Evolutionary conservation across 495 filamentous ascomycete species (phyloP).

Genomic region (Haplographium delicatum): DNA sequence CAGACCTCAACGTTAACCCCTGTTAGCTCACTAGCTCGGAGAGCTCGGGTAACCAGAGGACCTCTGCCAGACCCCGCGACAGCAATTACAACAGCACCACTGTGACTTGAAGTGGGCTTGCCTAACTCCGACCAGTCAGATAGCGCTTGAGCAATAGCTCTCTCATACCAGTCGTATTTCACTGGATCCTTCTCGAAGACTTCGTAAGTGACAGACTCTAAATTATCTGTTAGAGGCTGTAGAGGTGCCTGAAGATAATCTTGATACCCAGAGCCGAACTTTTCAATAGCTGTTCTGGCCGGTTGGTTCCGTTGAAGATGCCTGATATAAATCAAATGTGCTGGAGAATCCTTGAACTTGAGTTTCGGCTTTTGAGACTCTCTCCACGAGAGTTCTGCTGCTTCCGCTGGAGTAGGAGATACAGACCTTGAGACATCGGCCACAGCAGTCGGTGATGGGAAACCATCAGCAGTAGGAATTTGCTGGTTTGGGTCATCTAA

Average conservation of each 20-base stretch:
- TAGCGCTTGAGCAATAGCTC: slow-evolving; percentile 75
- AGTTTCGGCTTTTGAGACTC: slow-evolving; percentile 25
- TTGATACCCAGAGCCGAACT: slow-evolving; percentile 74
- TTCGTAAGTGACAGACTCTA: slow-evolving; percentile 96
- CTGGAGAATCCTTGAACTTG: slow-evolving; percentile 29
- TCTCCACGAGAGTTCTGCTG: slow-evolving; percentile 35
- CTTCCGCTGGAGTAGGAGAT: slow-evolving; percentile 63
- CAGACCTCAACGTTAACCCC: slow-evolving; percentile 76
- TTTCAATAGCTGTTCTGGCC: slow-evolving; percentile 50
- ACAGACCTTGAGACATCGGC: slow-evolving; percentile 36
- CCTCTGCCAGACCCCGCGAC: slow-evolving; percentile 92
- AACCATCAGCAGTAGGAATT: slow-evolving; percentile 30
- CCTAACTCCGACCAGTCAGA: slow-evolving; percentile 67
- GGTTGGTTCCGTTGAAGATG: slow-evolving; percentile 82
- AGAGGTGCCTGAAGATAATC: slow-evolving; percentile 93
- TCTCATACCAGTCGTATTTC: slow-evolving; percentile 95
- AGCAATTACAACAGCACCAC: slow-evolving; percentile 74
- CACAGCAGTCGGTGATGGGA: slow-evolving; percentile 29
- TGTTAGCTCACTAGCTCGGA: slow-evolving; percentile 70
- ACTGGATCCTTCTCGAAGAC: slow-evolving; percentile 98
- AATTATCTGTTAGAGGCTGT: slow-evolving; percentile 91
- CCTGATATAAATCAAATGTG: slow-evolving; percentile 75
- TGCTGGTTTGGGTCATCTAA: slow-evolving; percentile 35
- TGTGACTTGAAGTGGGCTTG: slow-evolving; percentile 64
- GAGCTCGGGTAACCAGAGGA: slow-evolving; percentile 78